A percentile compares a stretch with the other conserved stretches of the same genome.
phyloP scores from a whole-genome alignment of 768 basidiomycete genomes.

The Kwoniella botswanensis region DNA sequence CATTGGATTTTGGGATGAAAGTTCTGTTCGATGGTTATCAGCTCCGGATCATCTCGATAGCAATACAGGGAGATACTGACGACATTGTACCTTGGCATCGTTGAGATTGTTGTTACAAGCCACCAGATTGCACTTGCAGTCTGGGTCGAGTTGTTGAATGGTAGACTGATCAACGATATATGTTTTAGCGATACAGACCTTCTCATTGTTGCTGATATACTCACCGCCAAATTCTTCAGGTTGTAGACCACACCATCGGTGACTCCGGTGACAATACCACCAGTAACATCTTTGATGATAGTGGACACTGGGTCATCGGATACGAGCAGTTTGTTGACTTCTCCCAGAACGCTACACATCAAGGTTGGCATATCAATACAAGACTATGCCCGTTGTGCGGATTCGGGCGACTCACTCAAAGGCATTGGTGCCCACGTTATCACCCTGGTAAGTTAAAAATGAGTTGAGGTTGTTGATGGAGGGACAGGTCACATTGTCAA shows the following conservation, averaged over 20 bases:
- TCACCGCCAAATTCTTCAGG: constrained; percentile 4
- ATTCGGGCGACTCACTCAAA: constrained; percentile 1
- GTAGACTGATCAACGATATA: background rate
- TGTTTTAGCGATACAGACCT: no score
- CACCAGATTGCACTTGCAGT: constrained; percentile 10
- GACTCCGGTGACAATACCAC: constrained; percentile 13
- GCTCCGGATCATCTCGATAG: background rate
- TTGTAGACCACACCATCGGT: background rate
- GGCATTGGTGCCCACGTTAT: constrained; percentile 8
- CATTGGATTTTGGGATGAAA: background rate
- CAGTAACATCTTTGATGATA: constrained; percentile 8
- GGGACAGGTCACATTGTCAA: constrained; percentile 6
- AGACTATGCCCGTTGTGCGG: no score
- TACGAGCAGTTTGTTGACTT: constrained; percentile 11
- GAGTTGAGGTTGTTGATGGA: background rate
- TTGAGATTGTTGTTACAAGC: constrained; percentile 2
- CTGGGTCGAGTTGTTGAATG: background rate
- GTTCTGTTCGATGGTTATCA: background rate
- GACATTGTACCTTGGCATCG: constrained; percentile 1
- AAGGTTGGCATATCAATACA: background rate
- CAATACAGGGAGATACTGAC: constrained; percentile 1
- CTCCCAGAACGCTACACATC: background rate
- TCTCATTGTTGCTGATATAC: background rate
- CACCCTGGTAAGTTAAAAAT: constrained; percentile 11
- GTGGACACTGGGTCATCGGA: constrained; percentile 9